Base-by-base conservation (phyloP, 805 yeast species). In the Teunomyces kruisii region DNA sequence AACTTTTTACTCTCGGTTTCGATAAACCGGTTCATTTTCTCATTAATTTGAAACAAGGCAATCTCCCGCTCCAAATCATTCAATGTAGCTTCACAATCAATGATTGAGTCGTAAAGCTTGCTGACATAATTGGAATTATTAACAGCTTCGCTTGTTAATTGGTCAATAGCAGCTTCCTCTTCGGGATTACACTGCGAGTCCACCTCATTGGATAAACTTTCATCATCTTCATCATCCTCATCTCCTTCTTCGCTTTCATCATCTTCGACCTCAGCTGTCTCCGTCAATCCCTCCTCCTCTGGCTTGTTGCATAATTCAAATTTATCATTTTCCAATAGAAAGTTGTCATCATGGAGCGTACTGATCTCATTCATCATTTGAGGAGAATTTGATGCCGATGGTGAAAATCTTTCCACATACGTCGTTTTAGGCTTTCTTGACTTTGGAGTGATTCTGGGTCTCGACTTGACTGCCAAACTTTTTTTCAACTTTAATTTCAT, bases 361-460 rank as follows among this genome's bases (percentile, higher is more conserved):
- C 58, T 61, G 28, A 68, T 52, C 33, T 67, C 68, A 43, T 59
- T 61, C 37, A 67, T 42, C 65, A 68, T 65, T 44, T 68, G 73
- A 2, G 76, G 75, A 12, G 75, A 69, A 47, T 59, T 65, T 0
- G 72, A 63, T 3, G 71, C 61, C 4, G 74, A 68, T 2, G 68
- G 59, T 40, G 60, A 54, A 38, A 67, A 68, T 17, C 65, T 45
- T 42, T 60, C 55, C 36, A 51, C 35, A 36, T 49, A 51, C 22
- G 47, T 22, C 40, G 40, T 28, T 55, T 53, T 7, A 53, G 52
- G 31, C 41, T 57, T 64, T 36, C 70, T 55, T 19, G 69, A 64
- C 46, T 64, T 64, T 3, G 72, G 72, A 12, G 61, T 58, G 14
- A 67, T 59, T 3, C 68, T 61, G 12, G 70, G 64, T 40, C 72